phyloP scores from a whole-genome alignment of 129 eudicot genomes.

The Helianthus tuberosus region DNA sequence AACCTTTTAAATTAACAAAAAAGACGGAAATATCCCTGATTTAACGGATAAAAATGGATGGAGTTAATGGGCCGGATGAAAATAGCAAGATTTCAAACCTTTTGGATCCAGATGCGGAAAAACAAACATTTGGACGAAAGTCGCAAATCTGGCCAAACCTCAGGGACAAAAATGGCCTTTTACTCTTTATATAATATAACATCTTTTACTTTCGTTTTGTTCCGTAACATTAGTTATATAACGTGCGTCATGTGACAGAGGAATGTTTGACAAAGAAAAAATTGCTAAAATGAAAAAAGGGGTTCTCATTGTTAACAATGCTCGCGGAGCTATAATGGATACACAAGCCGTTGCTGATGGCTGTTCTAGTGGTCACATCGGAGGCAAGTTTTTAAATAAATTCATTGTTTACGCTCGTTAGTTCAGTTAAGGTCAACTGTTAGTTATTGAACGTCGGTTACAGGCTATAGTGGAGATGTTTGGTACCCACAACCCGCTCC shows the following conservation, averaged over 20 bases:
- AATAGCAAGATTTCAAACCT: too few species aligned
- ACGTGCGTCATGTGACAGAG: constrained; percentile 48
- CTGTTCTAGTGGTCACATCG: constrained; percentile 89
- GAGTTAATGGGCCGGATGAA: too few species aligned
- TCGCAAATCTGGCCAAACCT: too few species aligned
- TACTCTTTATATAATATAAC: neutral
- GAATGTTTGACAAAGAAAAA: constrained; percentile 86
- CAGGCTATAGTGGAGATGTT: constrained; percentile 98
- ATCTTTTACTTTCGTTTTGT: neutral
- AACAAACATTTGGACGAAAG: too few species aligned
- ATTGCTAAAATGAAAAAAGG: constrained; percentile 95
- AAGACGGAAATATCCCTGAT: too few species aligned
- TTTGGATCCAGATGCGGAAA: too few species aligned
- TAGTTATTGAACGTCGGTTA: neutral
- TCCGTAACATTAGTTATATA: neutral
- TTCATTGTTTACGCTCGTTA: neutral
- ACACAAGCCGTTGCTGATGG: constrained; percentile 99
- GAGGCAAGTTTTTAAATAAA: constrained; percentile 51
- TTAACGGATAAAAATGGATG: too few species aligned
- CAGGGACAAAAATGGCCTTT: too few species aligned
- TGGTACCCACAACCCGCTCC: constrained; percentile 99
- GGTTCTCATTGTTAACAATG: constrained; percentile 92
- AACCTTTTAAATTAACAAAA: too few species aligned
- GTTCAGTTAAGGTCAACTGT: neutral
- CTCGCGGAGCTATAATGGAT: constrained; percentile 99